Conservation (phyloP, 768 basidiomycete species). For the Naganishia onofrii region DNA sequence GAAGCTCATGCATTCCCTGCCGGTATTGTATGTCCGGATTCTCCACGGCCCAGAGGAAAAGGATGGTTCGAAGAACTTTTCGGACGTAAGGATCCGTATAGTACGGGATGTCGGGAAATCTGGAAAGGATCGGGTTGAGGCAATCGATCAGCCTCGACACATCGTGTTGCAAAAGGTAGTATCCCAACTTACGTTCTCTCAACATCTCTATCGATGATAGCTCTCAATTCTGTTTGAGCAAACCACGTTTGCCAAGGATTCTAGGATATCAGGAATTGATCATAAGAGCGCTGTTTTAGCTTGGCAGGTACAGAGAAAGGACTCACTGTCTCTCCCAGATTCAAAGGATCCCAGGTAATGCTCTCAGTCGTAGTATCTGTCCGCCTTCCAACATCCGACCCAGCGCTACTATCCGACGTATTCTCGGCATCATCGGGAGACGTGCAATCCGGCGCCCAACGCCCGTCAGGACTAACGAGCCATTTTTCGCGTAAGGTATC, state of each 20-base stretch:
- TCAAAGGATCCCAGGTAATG: conserved; percentile 48
- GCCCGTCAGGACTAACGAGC: conserved; percentile 48
- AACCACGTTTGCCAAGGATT: conserved; percentile 98
- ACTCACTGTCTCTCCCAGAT: conserved; percentile 39
- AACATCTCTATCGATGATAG: conserved; percentile 88
- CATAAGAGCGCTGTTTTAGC: not conserved
- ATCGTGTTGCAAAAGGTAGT: not conserved
- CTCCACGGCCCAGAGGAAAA: conserved; percentile 77
- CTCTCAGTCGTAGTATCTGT: not conserved
- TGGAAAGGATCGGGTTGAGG: conserved; percentile 43
- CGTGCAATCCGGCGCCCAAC: conserved; percentile 51
- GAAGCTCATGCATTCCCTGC: conserved; percentile 97
- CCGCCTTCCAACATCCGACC: not conserved
- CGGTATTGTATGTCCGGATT: conserved; percentile 85
- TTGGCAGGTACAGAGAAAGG: not conserved
- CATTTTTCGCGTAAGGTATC: conserved; percentile 37
- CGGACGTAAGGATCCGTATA: conserved; percentile 76
- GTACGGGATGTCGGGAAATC: conserved; percentile 93
- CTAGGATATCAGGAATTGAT: conserved; percentile 52
- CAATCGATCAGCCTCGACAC: not conserved
- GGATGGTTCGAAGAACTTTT: conserved; percentile 73
- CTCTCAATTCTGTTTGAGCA: conserved; percentile 77
- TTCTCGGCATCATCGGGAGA: conserved; percentile 25
- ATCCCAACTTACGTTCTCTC: conserved; percentile 74
- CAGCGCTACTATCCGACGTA: not conserved